Conservation (phyloP, 2,329 filamentous ascomycete species). For the Alternaria postmessia region DNA sequence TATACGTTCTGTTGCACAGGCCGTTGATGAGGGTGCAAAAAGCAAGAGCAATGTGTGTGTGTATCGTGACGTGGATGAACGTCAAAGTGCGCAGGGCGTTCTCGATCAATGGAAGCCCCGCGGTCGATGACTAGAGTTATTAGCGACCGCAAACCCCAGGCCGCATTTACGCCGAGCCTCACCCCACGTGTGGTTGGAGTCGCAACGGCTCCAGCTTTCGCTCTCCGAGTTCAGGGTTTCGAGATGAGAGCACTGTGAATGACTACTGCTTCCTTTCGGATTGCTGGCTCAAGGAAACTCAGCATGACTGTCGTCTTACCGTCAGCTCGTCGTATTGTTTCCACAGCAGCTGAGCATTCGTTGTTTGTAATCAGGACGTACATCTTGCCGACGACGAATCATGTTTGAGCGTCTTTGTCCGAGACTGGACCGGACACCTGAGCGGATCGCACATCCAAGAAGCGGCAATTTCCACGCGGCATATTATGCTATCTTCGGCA, state of each 20-base stretch:
- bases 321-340: neutral
- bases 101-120: constrained; percentile 25
- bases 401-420: neutral
- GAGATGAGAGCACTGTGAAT: neutral
- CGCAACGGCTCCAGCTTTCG: neutral
- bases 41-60: constrained; percentile 16
- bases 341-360: neutral
- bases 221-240: neutral
- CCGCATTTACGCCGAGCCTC: constrained; percentile 14
- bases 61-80: constrained; percentile 27
- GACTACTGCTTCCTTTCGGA: neutral
- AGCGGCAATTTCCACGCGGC: neutral
- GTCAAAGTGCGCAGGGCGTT: constrained; percentile 14
- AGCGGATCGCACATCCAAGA: neutral
- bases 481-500: constrained; percentile 2
- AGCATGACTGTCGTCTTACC: neutral
- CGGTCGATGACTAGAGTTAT: constrained; percentile 22
- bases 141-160: constrained; percentile 19
- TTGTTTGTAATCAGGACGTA: constrained; percentile 4
- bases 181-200: constrained; percentile 12
- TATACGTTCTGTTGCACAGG: neutral
- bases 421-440: neutral
- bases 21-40: constrained; percentile 8
- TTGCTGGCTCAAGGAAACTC: neutral
- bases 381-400: constrained; percentile 1